A percentile compares a stretch with the other conserved stretches of the same genome.
Evolutionary conservation across 306 rosid species (phyloP).

Genomic region (Cucurbita pepo): DNA sequence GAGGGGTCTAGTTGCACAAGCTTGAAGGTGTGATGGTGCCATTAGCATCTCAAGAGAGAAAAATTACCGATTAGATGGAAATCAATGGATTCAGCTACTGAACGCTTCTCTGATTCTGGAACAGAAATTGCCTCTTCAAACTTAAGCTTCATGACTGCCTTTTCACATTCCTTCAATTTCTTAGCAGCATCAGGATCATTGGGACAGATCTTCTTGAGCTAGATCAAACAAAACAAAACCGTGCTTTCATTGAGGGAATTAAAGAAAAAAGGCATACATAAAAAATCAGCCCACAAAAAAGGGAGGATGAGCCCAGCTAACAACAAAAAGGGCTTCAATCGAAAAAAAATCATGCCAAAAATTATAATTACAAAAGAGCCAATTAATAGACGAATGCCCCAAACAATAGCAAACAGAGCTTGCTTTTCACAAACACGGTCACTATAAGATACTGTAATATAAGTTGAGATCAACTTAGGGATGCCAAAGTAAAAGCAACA

Average conservation of each 20-base stretch:
- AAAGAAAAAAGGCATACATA: too few species aligned
- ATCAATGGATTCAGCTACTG: constrained; percentile 78
- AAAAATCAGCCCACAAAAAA: too few species aligned
- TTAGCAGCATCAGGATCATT: constrained; percentile 87
- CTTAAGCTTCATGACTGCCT: constrained; percentile 88
- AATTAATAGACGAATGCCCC: too few species aligned
- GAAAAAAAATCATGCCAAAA: too few species aligned
- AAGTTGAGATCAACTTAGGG: not conserved
- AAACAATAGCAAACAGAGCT: too few species aligned
- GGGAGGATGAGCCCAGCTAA: too few species aligned
- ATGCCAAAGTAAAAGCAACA: not conserved
- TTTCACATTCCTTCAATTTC: constrained; percentile 96
- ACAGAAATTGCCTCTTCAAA: constrained; percentile 92
- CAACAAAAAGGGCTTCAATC: too few species aligned
- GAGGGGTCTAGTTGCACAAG: not conserved
- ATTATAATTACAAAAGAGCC: too few species aligned
- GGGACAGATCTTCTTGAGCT: constrained; percentile 84
- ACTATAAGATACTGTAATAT: not conserved
- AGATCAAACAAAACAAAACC: not conserved
- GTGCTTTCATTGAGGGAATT: too few species aligned
- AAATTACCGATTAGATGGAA: constrained; percentile 59
- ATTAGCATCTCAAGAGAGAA: not conserved
- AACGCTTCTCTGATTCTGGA: constrained; percentile 47
- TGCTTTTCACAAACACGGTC: too few species aligned
- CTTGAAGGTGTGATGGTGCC: not conserved